Percentiles rank a stretch among this genome's conserved stretches.
These are phyloP conservation scores for Paspalum vaginatum DNA, from an alignment of 176 grass and related monocot species.

Conservation along the genomic window DNA sequence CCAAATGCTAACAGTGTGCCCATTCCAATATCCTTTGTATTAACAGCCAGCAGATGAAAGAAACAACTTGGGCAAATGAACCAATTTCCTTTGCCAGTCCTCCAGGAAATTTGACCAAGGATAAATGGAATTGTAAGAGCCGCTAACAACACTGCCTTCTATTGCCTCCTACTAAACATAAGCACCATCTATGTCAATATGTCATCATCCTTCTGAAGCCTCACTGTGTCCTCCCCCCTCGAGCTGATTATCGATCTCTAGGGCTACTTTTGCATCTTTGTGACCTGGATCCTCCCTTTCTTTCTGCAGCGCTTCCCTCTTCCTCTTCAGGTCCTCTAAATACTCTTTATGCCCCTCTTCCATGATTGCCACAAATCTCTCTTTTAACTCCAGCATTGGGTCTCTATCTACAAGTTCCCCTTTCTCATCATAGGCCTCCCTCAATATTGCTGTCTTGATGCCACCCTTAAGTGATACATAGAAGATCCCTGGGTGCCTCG, in stretches of 20 bases:
- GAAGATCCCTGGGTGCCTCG: slow-evolving; percentile 82
- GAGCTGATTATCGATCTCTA: background rate
- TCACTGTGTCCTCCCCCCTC: slow-evolving; percentile 23
- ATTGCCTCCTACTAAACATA: background rate
- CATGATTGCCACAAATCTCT: slow-evolving; percentile 71
- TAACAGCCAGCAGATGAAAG: background rate
- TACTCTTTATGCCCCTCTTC: slow-evolving; percentile 73
- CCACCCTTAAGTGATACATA: slow-evolving; percentile 89
- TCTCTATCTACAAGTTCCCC: slow-evolving; percentile 79
- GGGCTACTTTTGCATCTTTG: background rate
- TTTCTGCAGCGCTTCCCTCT: slow-evolving; percentile 57
- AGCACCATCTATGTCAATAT: background rate
- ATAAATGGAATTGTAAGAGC: background rate
- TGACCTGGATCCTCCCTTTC: slow-evolving; percentile 26
- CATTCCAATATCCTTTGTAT: background rate
- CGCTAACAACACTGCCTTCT: background rate
- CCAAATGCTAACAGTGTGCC: background rate
- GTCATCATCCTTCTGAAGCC: slow-evolving; percentile 17
- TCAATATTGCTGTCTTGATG: slow-evolving; percentile 79
- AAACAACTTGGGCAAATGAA: background rate
- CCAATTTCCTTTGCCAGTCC: background rate
- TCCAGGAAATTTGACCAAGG: slow-evolving; percentile 1
- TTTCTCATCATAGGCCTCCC: slow-evolving; percentile 72
- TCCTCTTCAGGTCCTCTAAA: slow-evolving; percentile 62
- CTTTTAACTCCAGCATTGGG: slow-evolving; percentile 73